Evolutionary conservation across 192 early-diverging fungal genomes (phyloP), one percentile per base, ranked within the genome.

Genomic region (Entomortierella parvispora): DNA sequence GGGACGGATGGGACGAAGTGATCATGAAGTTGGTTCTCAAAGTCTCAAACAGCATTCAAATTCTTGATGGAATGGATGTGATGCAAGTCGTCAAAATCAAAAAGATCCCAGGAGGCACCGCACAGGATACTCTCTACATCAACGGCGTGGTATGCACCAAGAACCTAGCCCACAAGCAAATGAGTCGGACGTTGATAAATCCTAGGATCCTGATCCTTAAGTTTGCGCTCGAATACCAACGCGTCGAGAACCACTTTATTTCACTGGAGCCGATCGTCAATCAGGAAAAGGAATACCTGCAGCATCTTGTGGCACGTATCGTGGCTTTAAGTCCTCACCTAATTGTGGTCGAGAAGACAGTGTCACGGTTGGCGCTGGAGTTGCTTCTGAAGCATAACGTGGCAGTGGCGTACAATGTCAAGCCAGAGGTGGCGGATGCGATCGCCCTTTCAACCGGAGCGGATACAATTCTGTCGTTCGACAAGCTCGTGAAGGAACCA

Each of bases 71-170:
- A 4, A 77, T 77, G 74, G 96, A 98, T 68, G 88, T 96, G 45
- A 85, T 92, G 12, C 89, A 94, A 32, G 96, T 95, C 51, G 92
- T 99, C 48, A 97, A 96, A 61, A 93, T 98, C 71, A 99, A 99
- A 74, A 93, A 93, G 65, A 93, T 99, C 22, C 92, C 97, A 0
- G 97, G 96, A 10, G 96, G 94, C 10, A 26, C 68, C 26, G 92
- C 95, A 0, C 46, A 65, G 26, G 94, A 96, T 71, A 92, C 90
- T 45, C 85, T 92, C 47, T 98, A 93, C 79, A 87, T 99, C 40
- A 84, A 88, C 28, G 97, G 96, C 14, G 88, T 96, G 18, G 96
- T 97, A n/a, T 97, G 92, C 58, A 88, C 93, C n/a, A 98, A 96
- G 72, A 92, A 92, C 66, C 84, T 96, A 23, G 93, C 93, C 0